Conservation (phyloP, 345 rosid genomes). For the Arabidopsis arenosa region DNA sequence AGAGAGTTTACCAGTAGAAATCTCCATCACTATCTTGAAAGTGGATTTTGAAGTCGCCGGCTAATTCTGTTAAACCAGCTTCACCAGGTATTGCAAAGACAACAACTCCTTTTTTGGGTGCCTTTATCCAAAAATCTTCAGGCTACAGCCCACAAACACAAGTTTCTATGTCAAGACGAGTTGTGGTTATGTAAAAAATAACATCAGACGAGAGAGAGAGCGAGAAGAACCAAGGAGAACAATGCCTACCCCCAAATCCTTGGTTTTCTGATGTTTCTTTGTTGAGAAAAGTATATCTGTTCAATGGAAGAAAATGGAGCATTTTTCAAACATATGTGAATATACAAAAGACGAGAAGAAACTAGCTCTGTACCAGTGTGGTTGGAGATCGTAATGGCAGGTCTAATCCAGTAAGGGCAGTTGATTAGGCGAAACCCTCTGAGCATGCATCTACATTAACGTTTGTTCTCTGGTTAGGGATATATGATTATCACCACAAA, state of each 20-base stretch:
- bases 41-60: conserved; percentile 87
- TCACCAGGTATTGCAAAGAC: conserved; percentile 95
- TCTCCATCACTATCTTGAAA: conserved; percentile 94
- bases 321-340: not conserved
- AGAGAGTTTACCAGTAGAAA: conserved; percentile 73
- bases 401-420: conserved; percentile 97
- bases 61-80: conserved; percentile 83
- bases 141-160: conserved; percentile 57
- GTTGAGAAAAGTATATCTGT: conserved; percentile 83
- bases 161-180: conserved; percentile 12
- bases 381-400: conserved; percentile 75
- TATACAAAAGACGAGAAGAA: not conserved
- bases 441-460: conserved; percentile 77
- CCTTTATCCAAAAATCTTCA: conserved; percentile 90
- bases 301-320: conserved; percentile 26
- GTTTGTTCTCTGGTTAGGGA: conserved; percentile 17
- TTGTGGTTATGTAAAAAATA: not conserved
- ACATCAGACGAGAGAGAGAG: not conserved
- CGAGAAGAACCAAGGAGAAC: conserved; percentile 8
- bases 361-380: conserved; percentile 64
- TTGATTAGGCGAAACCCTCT: conserved; percentile 89
- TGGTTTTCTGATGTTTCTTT: conserved; percentile 79
- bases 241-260: conserved; percentile 68
- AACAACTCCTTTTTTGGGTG: conserved; percentile 86
- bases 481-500: conserved; percentile 9